Percentiles rank a stretch among this genome's conserved stretches.
phyloP scores from a whole-genome alignment of 768 basidiomycete genomes.

The Lactarius evosmus region DNA sequence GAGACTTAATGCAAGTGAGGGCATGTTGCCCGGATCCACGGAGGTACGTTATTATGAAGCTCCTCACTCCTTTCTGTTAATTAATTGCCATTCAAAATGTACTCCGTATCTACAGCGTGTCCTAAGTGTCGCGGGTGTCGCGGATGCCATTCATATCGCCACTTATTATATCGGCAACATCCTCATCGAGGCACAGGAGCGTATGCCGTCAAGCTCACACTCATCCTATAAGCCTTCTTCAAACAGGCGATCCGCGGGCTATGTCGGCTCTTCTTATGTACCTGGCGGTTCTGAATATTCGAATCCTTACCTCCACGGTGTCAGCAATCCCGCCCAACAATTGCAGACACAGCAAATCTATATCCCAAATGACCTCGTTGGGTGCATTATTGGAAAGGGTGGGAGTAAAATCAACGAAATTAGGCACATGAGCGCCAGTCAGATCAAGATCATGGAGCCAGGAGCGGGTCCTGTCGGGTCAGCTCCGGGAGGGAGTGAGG shows the following conservation, averaged over 20 bases:
- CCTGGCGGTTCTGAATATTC: slow-evolving; percentile 68
- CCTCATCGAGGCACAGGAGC: slow-evolving; percentile 88
- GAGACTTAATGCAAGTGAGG: slow-evolving; percentile 92
- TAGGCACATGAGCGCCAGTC: slow-evolving; percentile 88
- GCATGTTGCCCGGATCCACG: slow-evolving; percentile 98
- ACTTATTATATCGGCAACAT: slow-evolving; percentile 99
- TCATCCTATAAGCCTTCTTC: slow-evolving; percentile 71
- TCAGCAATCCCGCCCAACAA: slow-evolving; percentile 47
- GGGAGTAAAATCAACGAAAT: slow-evolving; percentile 99
- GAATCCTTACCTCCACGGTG: slow-evolving; percentile 39
- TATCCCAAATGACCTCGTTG: slow-evolving; percentile 96
- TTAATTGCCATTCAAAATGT: slow-evolving; percentile 19
- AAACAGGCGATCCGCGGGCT: slow-evolving; percentile 44
- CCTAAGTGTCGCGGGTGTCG: slow-evolving; percentile 95
- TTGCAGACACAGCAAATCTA: slow-evolving; percentile 97
- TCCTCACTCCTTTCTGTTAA: slow-evolving; percentile 16
- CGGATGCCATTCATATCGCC: slow-evolving; percentile 98
- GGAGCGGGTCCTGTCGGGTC: slow-evolving; percentile 71
- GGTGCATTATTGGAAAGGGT: slow-evolving; percentile 96
- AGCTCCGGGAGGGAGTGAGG: slow-evolving; percentile 72
- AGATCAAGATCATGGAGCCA: slow-evolving; percentile 99
- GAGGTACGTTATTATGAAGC: slow-evolving; percentile 57
- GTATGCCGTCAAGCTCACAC: slow-evolving; percentile 65
- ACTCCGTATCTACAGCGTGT: slow-evolving; percentile 63
- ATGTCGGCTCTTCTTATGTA: slow-evolving; percentile 60